Conservation (phyloP, 768 basidiomycete genomes). For the Suillus sp. region DNA sequence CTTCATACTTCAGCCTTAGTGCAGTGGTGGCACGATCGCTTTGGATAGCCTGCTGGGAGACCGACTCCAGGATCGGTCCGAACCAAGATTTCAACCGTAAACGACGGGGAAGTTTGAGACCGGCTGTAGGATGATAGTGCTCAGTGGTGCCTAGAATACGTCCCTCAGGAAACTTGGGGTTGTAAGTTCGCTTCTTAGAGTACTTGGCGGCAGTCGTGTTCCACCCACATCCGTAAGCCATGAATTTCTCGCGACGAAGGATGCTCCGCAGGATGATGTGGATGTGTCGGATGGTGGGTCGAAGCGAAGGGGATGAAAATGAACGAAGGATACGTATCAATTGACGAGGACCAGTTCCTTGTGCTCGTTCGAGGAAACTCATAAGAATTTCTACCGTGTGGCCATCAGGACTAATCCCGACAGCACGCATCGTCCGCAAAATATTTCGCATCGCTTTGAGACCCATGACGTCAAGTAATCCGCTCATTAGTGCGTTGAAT, state of each 20-base stretch:
- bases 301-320: constrained; percentile 43
- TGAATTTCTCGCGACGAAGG: constrained; percentile 53
- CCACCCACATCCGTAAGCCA: constrained; percentile 50
- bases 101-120: constrained; percentile 40
- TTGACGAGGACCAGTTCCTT: constrained; percentile 45
- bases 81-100: constrained; percentile 36
- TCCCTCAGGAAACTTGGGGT: constrained; percentile 15
- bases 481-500: constrained; percentile 64
- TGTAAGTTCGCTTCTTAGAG: constrained; percentile 33
- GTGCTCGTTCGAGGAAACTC: constrained; percentile 47
- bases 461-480: constrained; percentile 50
- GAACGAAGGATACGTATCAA: constrained; percentile 51
- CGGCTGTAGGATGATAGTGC: constrained; percentile 52
- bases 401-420: constrained; percentile 52
- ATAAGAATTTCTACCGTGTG: constrained; percentile 59
- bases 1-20: constrained; percentile 66
- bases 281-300: constrained; percentile 57
- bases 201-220: constrained; percentile 41
- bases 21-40: constrained; percentile 60
- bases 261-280: constrained; percentile 56
- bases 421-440: constrained; percentile 56
- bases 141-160: constrained; percentile 25
- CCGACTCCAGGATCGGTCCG: constrained; percentile 46
- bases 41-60: constrained; percentile 49
- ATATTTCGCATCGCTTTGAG: constrained; percentile 48